phyloP scores from a whole-genome alignment of 257 asterid genomes.

The Penstemon newberryi region DNA sequence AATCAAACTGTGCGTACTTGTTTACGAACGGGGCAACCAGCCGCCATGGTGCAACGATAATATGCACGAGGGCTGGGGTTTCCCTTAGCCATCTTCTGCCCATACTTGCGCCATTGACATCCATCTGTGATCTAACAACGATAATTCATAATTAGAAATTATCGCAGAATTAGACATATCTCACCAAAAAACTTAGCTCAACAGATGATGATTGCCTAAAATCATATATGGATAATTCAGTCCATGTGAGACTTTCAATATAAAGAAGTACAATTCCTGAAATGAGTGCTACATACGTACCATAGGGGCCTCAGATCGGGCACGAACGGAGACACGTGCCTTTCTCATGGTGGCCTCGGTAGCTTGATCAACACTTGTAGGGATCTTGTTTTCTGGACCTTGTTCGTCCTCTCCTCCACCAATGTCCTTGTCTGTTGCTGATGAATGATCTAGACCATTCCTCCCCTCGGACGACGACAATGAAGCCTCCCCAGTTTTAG shows the following conservation, averaged over 20 bases:
- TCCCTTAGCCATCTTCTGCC: constrained; percentile 97
- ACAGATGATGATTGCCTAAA: too few relatives aligned
- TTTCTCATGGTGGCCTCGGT: constrained; percentile 93
- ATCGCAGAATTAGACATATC: too few relatives aligned
- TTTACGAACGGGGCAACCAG: constrained; percentile 92
- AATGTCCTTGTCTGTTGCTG: constrained; percentile 33
- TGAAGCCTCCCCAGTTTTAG: constrained; percentile 49
- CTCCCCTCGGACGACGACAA: constrained; percentile 62
- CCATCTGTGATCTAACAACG: constrained; percentile 73
- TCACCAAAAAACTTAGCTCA: too few relatives aligned
- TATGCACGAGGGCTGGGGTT: constrained; percentile 98
- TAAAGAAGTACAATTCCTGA: too few relatives aligned
- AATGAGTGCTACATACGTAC: constrained; percentile 34
- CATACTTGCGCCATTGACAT: constrained; percentile 97
- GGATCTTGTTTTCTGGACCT: constrained; percentile 47
- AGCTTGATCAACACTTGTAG: constrained; percentile 68
- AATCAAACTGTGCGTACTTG: constrained; percentile 51
- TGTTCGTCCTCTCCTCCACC: constrained; percentile 44
- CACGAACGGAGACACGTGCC: constrained; percentile 95
- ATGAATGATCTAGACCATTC: constrained; percentile 39
- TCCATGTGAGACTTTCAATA: too few relatives aligned
- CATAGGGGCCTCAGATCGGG: constrained; percentile 90
- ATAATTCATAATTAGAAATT: too few relatives aligned
- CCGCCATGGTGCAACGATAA: constrained; percentile 95
- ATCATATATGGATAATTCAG: too few relatives aligned